phyloP scores from a whole-genome alignment of 1,139 yeast genomes.

The Magnusiomyces fungicola region DNA sequence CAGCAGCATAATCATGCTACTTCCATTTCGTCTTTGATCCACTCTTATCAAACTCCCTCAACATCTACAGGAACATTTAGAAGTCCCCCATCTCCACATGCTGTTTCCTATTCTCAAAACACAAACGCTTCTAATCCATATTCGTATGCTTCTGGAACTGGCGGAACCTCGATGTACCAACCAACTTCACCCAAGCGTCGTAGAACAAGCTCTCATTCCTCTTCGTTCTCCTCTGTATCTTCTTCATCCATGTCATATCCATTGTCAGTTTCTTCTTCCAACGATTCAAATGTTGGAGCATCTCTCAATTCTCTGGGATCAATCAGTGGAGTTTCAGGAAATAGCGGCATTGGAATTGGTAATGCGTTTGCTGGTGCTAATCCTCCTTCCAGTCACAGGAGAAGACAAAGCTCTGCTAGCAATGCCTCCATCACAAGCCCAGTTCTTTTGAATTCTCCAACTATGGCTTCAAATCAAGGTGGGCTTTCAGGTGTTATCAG shows the following conservation, averaged over 20 bases:
- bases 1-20: too few species aligned
- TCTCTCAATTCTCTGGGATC: neutral
- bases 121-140: too few species aligned
- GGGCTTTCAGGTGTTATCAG: neutral
- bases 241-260: neutral
- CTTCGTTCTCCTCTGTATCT: neutral
- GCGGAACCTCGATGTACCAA: neutral
- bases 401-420: neutral
- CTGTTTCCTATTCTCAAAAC: neutral
- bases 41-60: too few species aligned
- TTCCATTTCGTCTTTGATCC: neutral
- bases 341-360: neutral
- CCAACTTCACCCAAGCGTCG: slow-evolving; percentile 2
- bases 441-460: neutral
- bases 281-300: neutral
- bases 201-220: slow-evolving; percentile 1
- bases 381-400: neutral
- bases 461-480: neutral
- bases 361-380: neutral
- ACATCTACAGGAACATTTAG: too few species aligned
- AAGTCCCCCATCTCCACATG: neutral
- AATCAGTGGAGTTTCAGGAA: neutral
- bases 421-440: neutral
- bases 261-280: neutral
- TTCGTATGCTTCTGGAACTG: too few species aligned